Percentiles rank a stretch among this genome's conserved stretches.
phyloP scores from a whole-genome alignment of 441 rosid genomes.

The Geranium incanum region DNA sequence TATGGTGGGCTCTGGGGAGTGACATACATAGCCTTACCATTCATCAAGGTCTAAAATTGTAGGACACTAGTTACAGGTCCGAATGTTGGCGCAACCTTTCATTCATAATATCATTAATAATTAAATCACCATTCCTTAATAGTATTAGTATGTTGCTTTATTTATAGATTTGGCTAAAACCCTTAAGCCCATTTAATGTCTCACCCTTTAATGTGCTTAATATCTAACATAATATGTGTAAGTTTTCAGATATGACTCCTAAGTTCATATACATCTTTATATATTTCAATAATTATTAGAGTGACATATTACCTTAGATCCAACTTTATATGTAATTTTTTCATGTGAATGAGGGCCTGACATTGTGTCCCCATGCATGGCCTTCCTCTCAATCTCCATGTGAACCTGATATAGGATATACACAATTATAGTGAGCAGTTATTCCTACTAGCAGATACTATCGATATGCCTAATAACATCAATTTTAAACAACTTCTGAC shows the following conservation, averaged over 20 bases:
- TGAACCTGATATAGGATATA: slow-evolving; percentile 55
- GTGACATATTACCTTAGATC: slow-evolving; percentile 50
- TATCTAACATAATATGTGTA: background rate
- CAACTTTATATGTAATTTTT: slow-evolving; percentile 62
- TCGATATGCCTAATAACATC: background rate
- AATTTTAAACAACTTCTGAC: background rate
- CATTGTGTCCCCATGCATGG: slow-evolving; percentile 45
- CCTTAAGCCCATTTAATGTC: background rate
- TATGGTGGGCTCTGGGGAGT: too few species aligned
- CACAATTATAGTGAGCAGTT: background rate
- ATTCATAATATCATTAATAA: too few species aligned
- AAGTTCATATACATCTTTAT: too few species aligned
- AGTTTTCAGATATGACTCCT: background rate
- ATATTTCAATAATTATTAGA: too few species aligned
- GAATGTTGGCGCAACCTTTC: background rate
- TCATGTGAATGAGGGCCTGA: slow-evolving; percentile 47
- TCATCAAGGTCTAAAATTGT: background rate
- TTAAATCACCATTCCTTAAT: too few species aligned
- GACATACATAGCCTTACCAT: too few species aligned
- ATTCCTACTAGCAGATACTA: background rate
- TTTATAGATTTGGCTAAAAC: background rate
- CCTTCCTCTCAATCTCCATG: slow-evolving; percentile 82
- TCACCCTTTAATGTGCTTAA: background rate
- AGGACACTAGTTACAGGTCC: background rate
- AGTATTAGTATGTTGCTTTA: background rate